A percentile compares a stretch with the other conserved stretches of the same genome.
Evolutionary conservation across 2,329 filamentous ascomycete species (phyloP).

Genomic region (Cytospora schulzeri): DNA sequence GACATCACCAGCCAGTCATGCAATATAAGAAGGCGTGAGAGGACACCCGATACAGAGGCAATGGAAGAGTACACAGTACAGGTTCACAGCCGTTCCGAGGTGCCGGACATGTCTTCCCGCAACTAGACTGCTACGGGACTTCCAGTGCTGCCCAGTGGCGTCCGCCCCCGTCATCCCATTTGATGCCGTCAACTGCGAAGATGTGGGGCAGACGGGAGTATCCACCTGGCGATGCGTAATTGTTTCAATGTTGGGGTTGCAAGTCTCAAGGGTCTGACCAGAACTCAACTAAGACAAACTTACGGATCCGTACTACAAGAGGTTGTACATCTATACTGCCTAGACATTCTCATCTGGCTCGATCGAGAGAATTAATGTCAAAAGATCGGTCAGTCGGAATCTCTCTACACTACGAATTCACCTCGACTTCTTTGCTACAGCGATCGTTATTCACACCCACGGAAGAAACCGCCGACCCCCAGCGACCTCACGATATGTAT

Average conservation of each 20-base stretch:
- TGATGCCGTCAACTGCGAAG: neutral
- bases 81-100: slow-evolving; percentile 18
- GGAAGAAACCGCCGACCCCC: neutral
- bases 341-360: neutral
- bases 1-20: slow-evolving; percentile 14
- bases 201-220: slow-evolving; percentile 15
- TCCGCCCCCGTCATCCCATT: neutral
- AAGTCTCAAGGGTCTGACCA: slow-evolving; percentile 1
- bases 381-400: neutral
- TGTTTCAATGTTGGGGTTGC: slow-evolving; percentile 9
- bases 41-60: slow-evolving; percentile 1
- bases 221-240: slow-evolving; percentile 2
- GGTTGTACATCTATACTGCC: neutral
- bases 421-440: neutral
- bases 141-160: slow-evolving; percentile 6
- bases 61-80: neutral
- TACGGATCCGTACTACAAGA: neutral
- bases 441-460: neutral
- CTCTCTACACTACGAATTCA: neutral
- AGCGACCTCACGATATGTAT: neutral
- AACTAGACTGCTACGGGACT: slow-evolving; percentile 18
- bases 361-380: neutral
- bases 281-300: slow-evolving; percentile 6
- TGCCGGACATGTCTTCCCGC: slow-evolving; percentile 23
- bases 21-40: neutral